Percentiles rank a stretch among this genome's conserved stretches.
Conservation (phyloP, 352 stramenopile species). For the Pilasporangium apinafurcum region DNA sequence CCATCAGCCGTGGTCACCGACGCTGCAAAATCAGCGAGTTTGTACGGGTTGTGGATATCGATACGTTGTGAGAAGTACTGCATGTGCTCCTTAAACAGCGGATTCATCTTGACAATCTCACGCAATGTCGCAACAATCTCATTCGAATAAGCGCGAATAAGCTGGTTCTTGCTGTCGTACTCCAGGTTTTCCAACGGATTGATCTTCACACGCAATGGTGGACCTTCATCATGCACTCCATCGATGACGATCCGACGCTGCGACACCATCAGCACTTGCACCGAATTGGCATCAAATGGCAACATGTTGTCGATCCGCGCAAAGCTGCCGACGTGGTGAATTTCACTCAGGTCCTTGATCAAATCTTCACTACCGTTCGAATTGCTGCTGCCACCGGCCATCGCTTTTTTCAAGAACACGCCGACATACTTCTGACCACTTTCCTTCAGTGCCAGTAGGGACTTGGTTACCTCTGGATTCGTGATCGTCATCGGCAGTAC, state of each 20-base stretch:
- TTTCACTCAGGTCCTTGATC: conserved; percentile 89
- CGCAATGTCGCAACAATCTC: conserved; percentile 96
- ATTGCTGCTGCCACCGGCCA: conserved; percentile 1
- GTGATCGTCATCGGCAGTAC: conserved; percentile 84
- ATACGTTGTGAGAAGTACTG: conserved; percentile 95
- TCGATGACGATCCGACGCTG: conserved; percentile 84
- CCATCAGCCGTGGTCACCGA: conserved; percentile 92
- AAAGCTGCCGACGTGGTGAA: conserved; percentile 95
- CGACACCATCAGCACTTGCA: conserved; percentile 85
- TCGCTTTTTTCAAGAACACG: conserved; percentile 90
- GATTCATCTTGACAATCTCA: conserved; percentile 96
- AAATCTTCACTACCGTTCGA: conserved; percentile 66
- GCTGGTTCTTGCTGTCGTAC: conserved; percentile 75
- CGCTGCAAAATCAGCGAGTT: conserved; percentile 97
- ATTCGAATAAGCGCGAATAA: conserved; percentile 95
- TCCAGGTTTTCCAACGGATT: conserved; percentile 64
- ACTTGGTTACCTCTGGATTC: conserved; percentile 82
- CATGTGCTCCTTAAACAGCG: conserved; percentile 97
- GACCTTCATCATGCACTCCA: conserved; percentile 53
- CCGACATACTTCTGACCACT: conserved; percentile 89
- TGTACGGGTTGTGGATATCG: conserved; percentile 96
- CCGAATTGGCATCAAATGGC: conserved; percentile 62
- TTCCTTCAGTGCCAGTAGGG: conserved; percentile 83
- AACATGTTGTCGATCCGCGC: conserved; percentile 93
- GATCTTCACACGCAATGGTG: conserved; percentile 61